Percentiles rank a stretch among this genome's conserved stretches.
Conservation (phyloP, 441 rosid genomes). For the Pelargonium cotyledonis region DNA sequence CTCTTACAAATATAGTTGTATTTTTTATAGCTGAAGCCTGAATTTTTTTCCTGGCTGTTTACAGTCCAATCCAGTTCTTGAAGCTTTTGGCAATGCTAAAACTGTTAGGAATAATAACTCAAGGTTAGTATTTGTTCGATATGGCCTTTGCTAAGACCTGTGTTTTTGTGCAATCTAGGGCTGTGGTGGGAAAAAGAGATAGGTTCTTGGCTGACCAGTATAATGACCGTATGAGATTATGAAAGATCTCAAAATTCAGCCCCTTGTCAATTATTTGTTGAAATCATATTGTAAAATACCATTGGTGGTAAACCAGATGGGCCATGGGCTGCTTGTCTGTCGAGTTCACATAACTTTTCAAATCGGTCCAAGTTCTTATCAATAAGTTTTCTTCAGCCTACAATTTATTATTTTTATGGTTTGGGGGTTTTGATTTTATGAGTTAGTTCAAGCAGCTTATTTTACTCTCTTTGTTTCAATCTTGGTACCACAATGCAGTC, state of each 20-base stretch:
- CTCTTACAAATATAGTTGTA: neutral
- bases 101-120: constrained; percentile 98
- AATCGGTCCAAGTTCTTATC: neutral
- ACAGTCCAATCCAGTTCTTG: constrained; percentile 99
- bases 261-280: neutral
- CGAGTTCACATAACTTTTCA: neutral
- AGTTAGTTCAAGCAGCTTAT: constrained; percentile 10
- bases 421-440: neutral
- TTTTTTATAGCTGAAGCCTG: constrained; percentile 16
- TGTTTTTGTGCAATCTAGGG: neutral
- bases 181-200: neutral
- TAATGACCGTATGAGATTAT: neutral
- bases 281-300: too few relatives aligned
- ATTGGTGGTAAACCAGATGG: neutral
- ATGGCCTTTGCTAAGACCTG: constrained; percentile 8
- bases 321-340: neutral
- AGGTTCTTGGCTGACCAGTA: constrained; percentile 10
- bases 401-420: neutral
- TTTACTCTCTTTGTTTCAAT: constrained; percentile 15
- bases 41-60: constrained; percentile 26
- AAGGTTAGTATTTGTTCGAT: constrained; percentile 44
- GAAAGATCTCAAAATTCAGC: neutral
- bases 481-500: constrained; percentile 54
- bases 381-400: neutral
- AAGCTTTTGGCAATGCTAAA: constrained; percentile 99